These are phyloP conservation scores for Entomophthora muscae DNA, from an alignment of 371 early-diverging fungal species.

Conservation along the genomic window DNA sequence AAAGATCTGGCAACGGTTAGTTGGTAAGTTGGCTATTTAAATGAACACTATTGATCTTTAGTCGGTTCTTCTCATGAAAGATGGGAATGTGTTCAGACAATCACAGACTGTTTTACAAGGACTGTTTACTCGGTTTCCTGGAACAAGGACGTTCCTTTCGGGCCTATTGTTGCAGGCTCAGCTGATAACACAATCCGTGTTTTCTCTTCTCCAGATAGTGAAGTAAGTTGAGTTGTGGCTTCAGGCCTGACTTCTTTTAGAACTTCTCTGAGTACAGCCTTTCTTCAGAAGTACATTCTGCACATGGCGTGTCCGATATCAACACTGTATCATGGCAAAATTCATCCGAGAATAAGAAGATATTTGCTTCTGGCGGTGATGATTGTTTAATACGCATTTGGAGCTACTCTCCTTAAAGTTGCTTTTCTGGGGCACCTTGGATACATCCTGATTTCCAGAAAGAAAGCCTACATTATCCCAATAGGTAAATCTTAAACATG, in stretches of 20 bases:
- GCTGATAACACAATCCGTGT: conserved; percentile 69
- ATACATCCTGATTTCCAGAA: too few species aligned
- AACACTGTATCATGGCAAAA: conserved; percentile 2
- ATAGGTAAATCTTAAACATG: too few species aligned
- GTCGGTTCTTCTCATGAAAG: conserved; percentile 29
- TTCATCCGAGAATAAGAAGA: conserved; percentile 28
- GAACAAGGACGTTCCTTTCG: conserved; percentile 38
- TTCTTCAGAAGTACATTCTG: background rate
- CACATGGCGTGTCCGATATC: conserved; percentile 5
- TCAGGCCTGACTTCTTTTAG: background rate
- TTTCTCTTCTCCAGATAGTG: conserved; percentile 17
- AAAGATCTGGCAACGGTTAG: conserved; percentile 56
- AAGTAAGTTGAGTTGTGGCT: conserved; percentile 10
- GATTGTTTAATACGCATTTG: conserved; percentile 96
- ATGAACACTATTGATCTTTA: conserved; percentile 12
- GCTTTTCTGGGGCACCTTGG: too few species aligned
- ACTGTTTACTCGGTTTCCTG: conserved; percentile 87
- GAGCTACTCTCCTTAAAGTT: conserved; percentile 45
- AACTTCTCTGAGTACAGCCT: background rate
- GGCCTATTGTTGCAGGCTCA: conserved; percentile 55
- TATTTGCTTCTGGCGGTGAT: conserved; percentile 87
- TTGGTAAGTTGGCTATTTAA: conserved; percentile 14
- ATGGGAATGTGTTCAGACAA: conserved; percentile 46
- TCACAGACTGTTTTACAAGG: conserved; percentile 49
- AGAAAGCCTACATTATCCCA: too few species aligned